Conservation (phyloP, 495 filamentous ascomycete genomes). For the Aspergillus funiculosus region DNA sequence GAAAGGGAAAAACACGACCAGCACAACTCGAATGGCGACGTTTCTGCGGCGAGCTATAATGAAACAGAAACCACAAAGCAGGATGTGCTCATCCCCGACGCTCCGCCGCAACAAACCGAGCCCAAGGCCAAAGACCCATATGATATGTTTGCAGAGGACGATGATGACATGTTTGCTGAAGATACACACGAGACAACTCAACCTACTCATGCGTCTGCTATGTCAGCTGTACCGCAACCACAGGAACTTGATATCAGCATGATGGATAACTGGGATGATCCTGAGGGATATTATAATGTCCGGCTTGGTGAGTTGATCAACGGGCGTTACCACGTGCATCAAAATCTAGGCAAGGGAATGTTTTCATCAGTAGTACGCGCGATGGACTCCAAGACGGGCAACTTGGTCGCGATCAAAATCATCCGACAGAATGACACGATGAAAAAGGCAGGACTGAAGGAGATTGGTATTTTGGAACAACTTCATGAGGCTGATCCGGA, state of each 20-base stretch:
- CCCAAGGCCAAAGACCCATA: conserved; percentile 55
- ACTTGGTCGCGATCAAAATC: conserved; percentile 83
- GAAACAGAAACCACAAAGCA: conserved; percentile 54
- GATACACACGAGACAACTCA: conserved; percentile 43
- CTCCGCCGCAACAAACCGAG: conserved; percentile 27
- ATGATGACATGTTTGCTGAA: conserved; percentile 83
- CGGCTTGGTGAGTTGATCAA: conserved; percentile 84
- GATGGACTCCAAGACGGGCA: conserved; percentile 65
- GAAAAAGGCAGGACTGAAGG: conserved; percentile 87
- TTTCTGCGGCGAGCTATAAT: conserved; percentile 56
- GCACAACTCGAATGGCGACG: conserved; percentile 49
- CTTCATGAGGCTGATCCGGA: conserved; percentile 77
- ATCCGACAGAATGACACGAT: conserved; percentile 92
- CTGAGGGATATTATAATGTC: conserved; percentile 92
- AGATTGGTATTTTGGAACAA: conserved; percentile 84
- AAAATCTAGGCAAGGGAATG: conserved; percentile 88
- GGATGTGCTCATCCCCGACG: conserved; percentile 50
- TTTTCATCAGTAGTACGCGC: conserved; percentile 94
- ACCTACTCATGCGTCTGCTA: conserved; percentile 38
- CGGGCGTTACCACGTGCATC: conserved; percentile 77
- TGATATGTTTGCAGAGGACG: conserved; percentile 95
- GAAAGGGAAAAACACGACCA: conserved; percentile 68
- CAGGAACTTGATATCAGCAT: conserved; percentile 72
- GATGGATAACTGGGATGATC: conserved; percentile 89
- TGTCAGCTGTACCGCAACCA: conserved; percentile 48